Evolutionary conservation across 768 basidiomycete species (phyloP).

Genomic region (Russula virescens): DNA sequence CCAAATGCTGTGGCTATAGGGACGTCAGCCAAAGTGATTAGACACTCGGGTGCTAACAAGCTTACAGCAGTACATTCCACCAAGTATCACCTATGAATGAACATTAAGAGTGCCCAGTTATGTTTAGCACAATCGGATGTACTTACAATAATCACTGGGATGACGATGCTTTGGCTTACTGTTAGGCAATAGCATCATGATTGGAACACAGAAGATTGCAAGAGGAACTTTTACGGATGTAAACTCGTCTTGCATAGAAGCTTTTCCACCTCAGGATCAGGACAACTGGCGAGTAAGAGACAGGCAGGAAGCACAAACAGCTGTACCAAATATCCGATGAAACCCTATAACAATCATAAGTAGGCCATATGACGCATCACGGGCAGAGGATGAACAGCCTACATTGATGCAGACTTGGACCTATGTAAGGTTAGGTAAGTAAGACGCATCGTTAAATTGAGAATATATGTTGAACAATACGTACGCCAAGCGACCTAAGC

Average conservation of each 20-base stretch:
- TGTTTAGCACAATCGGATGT: neutral
- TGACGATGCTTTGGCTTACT: constrained; percentile 1
- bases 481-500: constrained; percentile 24
- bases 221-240: neutral
- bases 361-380: neutral
- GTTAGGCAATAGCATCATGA: neutral
- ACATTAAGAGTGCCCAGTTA: neutral
- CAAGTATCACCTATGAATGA: constrained; percentile 29
- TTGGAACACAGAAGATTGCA: neutral
- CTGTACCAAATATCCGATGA: neutral
- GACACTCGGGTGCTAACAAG: neutral
- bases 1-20: constrained; percentile 24
- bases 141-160: neutral
- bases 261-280: neutral
- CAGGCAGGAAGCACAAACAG: neutral
- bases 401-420: neutral
- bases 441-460: constrained; percentile 26
- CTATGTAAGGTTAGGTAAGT: neutral
- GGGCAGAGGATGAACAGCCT: neutral
- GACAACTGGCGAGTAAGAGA: neutral
- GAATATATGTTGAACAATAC: constrained; percentile 11
- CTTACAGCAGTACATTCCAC: constrained; percentile 42
- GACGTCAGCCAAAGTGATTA: neutral
- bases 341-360: neutral
- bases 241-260: constrained; percentile 8